These are phyloP conservation scores for Fereydounia khargensis DNA, from an alignment of 1,284 basidiomycete genomes.

Conservation along the genomic window DNA sequence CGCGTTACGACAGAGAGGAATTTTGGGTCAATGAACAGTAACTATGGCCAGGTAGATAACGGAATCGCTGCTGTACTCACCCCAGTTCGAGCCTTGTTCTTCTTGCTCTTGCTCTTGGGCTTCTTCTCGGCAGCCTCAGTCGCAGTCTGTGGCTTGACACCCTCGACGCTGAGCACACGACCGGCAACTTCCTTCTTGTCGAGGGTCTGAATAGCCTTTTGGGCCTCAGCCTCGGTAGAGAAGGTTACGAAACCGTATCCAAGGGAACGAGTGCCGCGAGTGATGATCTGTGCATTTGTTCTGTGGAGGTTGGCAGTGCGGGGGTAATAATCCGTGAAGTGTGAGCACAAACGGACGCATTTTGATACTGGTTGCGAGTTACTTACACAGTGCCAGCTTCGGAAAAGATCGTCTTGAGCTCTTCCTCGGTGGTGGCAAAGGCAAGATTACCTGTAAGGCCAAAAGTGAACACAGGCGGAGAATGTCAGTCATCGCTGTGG, in stretches of 20 bases:
- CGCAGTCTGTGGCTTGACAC: slow-evolving; percentile 41
- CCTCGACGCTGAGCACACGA: slow-evolving; percentile 50
- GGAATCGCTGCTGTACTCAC: no score
- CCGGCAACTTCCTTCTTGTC: slow-evolving; percentile 51
- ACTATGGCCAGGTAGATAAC: no score
- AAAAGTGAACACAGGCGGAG: no score
- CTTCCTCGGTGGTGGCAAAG: slow-evolving; percentile 49
- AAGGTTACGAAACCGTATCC: slow-evolving; percentile 54
- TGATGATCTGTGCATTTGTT: slow-evolving; percentile 48
- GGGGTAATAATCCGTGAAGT: no score
- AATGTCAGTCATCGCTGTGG: no score
- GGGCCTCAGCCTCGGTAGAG: slow-evolving; percentile 40
- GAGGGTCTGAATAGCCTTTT: slow-evolving; percentile 41
- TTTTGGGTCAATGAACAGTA: no score
- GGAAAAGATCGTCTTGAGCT: slow-evolving; percentile 44
- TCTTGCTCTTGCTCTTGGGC: slow-evolving; percentile 1
- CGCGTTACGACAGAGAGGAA: no score
- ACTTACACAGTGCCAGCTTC: slow-evolving; percentile 48
- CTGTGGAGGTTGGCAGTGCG: no score
- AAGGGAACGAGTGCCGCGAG: slow-evolving; percentile 50
- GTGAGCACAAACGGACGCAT: no score
- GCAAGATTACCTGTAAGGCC: slow-evolving; percentile 42
- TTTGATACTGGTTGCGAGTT: background rate
- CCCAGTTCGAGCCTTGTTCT: slow-evolving; percentile 6
- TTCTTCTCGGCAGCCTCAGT: slow-evolving; percentile 12